Conservation (phyloP, 2,329 filamentous ascomycete genomes). For the Fusarium agapanthi region DNA sequence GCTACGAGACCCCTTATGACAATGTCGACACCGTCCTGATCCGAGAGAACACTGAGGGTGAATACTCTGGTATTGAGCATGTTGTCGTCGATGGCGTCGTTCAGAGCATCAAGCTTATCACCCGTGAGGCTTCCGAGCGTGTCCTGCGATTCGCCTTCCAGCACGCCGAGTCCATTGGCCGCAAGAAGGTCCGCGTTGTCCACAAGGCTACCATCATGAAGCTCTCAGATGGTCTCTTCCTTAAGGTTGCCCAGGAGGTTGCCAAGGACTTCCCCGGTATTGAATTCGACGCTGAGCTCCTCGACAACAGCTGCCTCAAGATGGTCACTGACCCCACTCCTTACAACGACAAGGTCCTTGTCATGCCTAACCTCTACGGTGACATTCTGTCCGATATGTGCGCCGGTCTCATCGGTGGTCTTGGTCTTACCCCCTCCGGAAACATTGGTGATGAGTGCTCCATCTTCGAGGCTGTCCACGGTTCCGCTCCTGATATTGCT, state of each 20-base stretch:
- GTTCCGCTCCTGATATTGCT: conserved; percentile 94
- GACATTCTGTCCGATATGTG: conserved; percentile 99
- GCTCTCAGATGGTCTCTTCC: conserved; percentile 99
- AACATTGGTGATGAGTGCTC: conserved; percentile 99
- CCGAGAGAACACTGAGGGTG: conserved; percentile 99
- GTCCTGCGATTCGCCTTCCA: conserved; percentile 98
- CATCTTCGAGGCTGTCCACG: conserved; percentile 99
- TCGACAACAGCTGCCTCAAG: conserved; percentile 99
- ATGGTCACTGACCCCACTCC: conserved; percentile 95
- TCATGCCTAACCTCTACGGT: conserved; percentile 98
- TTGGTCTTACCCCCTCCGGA: conserved; percentile 95
- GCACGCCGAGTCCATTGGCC: conserved; percentile 91
- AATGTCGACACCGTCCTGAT: conserved; percentile 96
- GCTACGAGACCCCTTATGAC: conserved; percentile 99
- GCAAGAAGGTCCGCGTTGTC: conserved; percentile 95
- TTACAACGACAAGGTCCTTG: conserved; percentile 99
- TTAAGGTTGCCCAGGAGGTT: conserved; percentile 84
- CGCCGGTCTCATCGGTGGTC: conserved; percentile 96
- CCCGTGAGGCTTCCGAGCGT: conserved; percentile 90
- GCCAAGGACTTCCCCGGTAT: conserved; percentile 95
- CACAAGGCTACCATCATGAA: conserved; percentile 99
- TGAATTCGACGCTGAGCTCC: conserved; percentile 96
- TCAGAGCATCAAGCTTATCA: conserved; percentile 99
- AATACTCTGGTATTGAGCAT: conserved; percentile 99
- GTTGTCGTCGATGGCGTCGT: conserved; percentile 97